phyloP scores from a whole-genome alignment of 768 basidiomycete species.

The Russula olivacea region DNA sequence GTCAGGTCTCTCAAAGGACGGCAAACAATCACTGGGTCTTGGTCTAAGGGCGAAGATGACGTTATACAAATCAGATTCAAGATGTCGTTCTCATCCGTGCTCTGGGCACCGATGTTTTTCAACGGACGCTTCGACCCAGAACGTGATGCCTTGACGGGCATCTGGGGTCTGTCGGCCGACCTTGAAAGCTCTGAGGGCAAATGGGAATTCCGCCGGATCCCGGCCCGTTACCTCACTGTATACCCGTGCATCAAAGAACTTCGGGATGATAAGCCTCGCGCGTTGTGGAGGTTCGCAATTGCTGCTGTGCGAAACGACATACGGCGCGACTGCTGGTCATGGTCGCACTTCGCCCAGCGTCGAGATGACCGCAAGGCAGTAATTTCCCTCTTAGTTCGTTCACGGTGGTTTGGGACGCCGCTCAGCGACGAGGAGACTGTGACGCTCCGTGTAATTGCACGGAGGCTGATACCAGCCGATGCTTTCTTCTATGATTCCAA shows the following conservation, averaged over 20 bases:
- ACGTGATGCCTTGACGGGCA: conserved; percentile 10
- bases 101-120: conserved; percentile 9
- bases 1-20: conserved; percentile 18
- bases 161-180: background rate
- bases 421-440: conserved; percentile 22
- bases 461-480: conserved; percentile 28
- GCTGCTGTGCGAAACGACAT: conserved; percentile 26
- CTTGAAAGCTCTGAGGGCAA: background rate
- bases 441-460: conserved; percentile 20
- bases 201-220: conserved; percentile 28
- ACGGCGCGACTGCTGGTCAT: conserved; percentile 28
- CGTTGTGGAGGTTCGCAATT: conserved; percentile 33
- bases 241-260: conserved; percentile 28
- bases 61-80: conserved; percentile 19
- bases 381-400: conserved; percentile 28
- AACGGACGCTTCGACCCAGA: conserved; percentile 7
- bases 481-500: conserved; percentile 28
- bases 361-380: conserved; percentile 27
- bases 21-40: conserved; percentile 23
- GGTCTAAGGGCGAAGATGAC: conserved; percentile 20
- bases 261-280: conserved; percentile 26
- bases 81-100: conserved; percentile 8
- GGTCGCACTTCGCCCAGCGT: conserved; percentile 32
- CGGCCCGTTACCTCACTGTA: conserved; percentile 27
- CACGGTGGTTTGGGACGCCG: conserved; percentile 24